Evolutionary conservation across 2,329 filamentous ascomycete species (phyloP), one percentile per base, ranked within the genome.

Genomic region (Tolypocladium inflatum): DNA sequence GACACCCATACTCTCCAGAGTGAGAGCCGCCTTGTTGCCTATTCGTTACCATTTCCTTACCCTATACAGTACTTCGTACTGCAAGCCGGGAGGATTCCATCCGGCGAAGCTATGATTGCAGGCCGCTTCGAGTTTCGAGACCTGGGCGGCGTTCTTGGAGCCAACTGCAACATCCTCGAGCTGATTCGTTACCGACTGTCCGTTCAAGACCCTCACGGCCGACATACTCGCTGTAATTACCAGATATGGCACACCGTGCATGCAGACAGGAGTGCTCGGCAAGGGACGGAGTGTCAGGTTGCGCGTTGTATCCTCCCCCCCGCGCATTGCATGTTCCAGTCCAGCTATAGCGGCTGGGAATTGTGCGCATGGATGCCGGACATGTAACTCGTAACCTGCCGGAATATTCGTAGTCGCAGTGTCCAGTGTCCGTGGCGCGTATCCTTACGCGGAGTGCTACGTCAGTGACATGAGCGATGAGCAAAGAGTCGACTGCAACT

Each of bases 151-250:
- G 13, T 26, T 26, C 37, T 38, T 17, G 37, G 7, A 2, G 23
- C 43, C 23, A 26, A 48, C 13, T 13, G 35, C 2, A 19, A 48
- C 26, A 7, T 8, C 35, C 23, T 9, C 53, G 10, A 38, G 53
- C 38, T 55, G 53, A 55, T 55, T 55, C 38, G 53, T 55, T 55
- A 55, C 53, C 53, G 53, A 55, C 53, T 19, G 53, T n/a, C 17
- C 19, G 53, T 42, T 42, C 26, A 30, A 17, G 21, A 17, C 51
- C 35, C 51, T 23, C 30, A 2, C 35, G 13, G 13, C 2, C n/a
- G 35, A 17, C 52, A 13, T 38, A 42, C 17, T 54, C 53, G 53
- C 53, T 55, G 53, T 33, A 37, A 19, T 55, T 55, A 19, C 53
- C 53, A 55, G 37, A 55, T 41, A 21, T 30, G 38, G 53, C 38